Evolutionary conservation across 768 basidiomycete genomes (phyloP), one percentile per base, ranked within the genome.

Genomic region (Aureoboletus auriporus): DNA sequence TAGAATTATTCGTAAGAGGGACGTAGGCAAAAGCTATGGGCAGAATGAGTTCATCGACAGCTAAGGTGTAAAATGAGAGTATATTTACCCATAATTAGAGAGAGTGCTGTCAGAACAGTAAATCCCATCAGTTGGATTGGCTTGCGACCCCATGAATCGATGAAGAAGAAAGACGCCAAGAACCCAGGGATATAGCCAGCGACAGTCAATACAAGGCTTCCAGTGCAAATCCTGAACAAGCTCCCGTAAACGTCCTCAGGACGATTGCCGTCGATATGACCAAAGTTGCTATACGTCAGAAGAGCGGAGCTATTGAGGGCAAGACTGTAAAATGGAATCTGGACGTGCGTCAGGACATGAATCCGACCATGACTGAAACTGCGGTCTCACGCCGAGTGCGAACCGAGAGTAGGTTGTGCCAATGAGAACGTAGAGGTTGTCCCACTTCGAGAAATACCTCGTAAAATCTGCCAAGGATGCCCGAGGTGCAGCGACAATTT

Each of bases 311-410:
- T 86, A 71, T 93, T 90, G 39, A 94, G 75, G 39, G 87, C 84
- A 29, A 93, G 76, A 39, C 86, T 86, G 67, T 93, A 92, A 72
- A 89, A 92, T 6, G 88, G 86, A 46, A 93, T 79, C 80, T 86
- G 39, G 23, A 52, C 37, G 13, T 33, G 37, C 8, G 35, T 53
- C 17, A 39, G 23, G 12, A 38, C 12, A 8, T 2, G 12, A 10
- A 56, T 86, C 33, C 12, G 5, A 33, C 30, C 20, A 23, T 23
- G 20, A 23, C 20, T 23, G 20, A 23, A 23, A 23, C 20, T 23
- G 30, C 14, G 10, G 11, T 83, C 83, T 44, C 37, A 83, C 83
- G 51, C 88, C 89, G 11, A 91, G 77, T 5, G 88, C 89, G 57
- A 93, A 92, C 91, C 91, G 93, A 3, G 83, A 86, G 64, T 83